These are phyloP conservation scores for Rheum nobile DNA, from an alignment of 148 eudicot genomes.

Conservation along the genomic window DNA sequence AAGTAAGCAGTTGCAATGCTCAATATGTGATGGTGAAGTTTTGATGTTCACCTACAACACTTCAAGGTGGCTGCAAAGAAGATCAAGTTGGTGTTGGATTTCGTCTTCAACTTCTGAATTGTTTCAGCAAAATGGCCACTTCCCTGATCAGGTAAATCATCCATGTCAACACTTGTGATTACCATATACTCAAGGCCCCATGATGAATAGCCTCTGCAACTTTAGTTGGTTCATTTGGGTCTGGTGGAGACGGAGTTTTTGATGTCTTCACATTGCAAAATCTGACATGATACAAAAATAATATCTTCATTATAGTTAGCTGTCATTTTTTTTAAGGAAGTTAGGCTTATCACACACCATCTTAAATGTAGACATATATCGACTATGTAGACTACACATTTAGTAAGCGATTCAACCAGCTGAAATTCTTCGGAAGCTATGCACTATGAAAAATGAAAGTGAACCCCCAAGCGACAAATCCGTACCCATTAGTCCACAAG, in stretches of 20 bases:
- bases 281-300: slow-evolving; percentile 22
- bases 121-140: slow-evolving; percentile 98
- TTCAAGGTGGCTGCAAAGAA: no score
- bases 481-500: no score
- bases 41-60: no score
- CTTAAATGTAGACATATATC: background rate
- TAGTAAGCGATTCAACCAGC: background rate
- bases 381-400: background rate
- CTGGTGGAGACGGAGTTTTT: slow-evolving; percentile 93
- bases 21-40: no score
- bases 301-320: background rate
- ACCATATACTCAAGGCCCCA: slow-evolving; percentile 98
- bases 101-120: slow-evolving; percentile 71
- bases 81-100: no score
- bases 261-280: slow-evolving; percentile 99
- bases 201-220: slow-evolving; percentile 95
- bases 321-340: background rate
- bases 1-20: no score
- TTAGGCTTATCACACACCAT: background rate
- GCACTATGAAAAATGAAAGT: background rate
- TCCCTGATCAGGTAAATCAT: slow-evolving; percentile 94
- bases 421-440: background rate
- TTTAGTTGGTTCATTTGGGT: slow-evolving; percentile 82
- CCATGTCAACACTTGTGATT: slow-evolving; percentile 95
- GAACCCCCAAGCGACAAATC: no score